Base-by-base conservation (phyloP, 2,329 filamentous ascomycete genomes). In the Diaporthe capsici region DNA sequence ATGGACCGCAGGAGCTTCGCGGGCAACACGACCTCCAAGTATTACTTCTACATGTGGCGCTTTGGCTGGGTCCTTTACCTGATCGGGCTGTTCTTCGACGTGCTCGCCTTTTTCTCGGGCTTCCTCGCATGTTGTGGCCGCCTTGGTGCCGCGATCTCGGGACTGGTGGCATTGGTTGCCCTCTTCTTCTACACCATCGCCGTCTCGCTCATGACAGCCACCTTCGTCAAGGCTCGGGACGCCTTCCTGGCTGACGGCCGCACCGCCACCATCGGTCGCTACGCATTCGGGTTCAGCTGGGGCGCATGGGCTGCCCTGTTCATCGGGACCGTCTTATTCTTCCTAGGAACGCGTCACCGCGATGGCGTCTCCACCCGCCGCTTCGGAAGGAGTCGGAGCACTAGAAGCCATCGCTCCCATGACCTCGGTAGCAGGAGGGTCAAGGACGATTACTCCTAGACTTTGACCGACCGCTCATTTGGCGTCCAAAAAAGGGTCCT, bases 21-120 rank as follows among this genome's bases (percentile, higher is more conserved):
- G 76, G 85, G 85, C 76, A 78, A 84, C 75, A 92, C 90, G 4
- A 93, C 91, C 8, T 89, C 88, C 77, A 83, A 78, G 31, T 85
- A 86, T 78, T 98, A 92, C 88, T 98, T 90, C 86, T 95, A 95
- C 85, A 89, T 97, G 82, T 97, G 95, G 86, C 92, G 96, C 55
- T 98, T 98, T 87, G 94, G 95, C 84, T 98, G 96, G 90, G 95
- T 96, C 51, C 97, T 98, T 85, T 94, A 94, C 86, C 87, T 98
- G 74, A 93, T 98, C 79, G 91, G 92, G 25, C 90, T 98, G 51
- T 92, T 98, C 88, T 97, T 98, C 83, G 90, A 91, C 77, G 88
- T 90, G 65, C 74, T 91, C 37, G 91, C 93, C 77, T 91, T 96
- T 82, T 90, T 95, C 84, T 85, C 89, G 15, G 90, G 92, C 78